Conservation (phyloP, 805 yeast genomes). For the Sugiyamaella chiloensis region DNA sequence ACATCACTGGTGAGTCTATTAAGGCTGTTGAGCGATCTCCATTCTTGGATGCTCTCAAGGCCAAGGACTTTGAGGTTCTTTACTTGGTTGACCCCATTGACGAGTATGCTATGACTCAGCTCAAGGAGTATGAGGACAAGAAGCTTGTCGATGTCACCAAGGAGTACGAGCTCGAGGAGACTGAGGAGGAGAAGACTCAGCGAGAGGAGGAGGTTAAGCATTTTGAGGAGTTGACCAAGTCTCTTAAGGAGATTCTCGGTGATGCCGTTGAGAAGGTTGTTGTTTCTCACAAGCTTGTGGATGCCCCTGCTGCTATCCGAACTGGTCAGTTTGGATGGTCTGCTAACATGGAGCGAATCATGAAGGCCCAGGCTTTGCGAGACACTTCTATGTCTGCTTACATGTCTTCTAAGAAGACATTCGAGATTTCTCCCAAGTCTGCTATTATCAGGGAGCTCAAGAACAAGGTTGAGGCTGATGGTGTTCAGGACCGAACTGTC, state of each 20-base stretch:
- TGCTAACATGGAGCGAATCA: conserved; percentile 99
- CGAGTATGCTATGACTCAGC: conserved; percentile 98
- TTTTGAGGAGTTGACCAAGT: conserved; percentile 90
- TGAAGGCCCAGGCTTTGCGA: conserved; percentile 99
- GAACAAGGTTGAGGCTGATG: conserved; percentile 94
- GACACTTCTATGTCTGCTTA: conserved; percentile 98
- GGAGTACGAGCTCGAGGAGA: conserved; percentile 94
- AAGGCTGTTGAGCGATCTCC: conserved; percentile 99
- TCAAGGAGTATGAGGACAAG: conserved; percentile 99
- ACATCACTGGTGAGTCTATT: conserved; percentile 97
- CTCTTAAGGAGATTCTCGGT: conserved; percentile 95
- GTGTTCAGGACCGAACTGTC: conserved; percentile 97
- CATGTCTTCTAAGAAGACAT: conserved; percentile 99
- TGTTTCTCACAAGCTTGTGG: conserved; percentile 94
- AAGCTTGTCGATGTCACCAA: conserved; percentile 97
- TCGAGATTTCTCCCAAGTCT: conserved; percentile 97
- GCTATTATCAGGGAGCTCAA: conserved; percentile 93
- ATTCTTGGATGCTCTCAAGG: conserved; percentile 97
- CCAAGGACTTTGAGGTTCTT: conserved; percentile 96
- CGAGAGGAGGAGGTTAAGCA: conserved; percentile 93
- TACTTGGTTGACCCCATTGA: conserved; percentile 99
- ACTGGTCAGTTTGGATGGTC: conserved; percentile 99
- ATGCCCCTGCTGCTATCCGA: conserved; percentile 99
- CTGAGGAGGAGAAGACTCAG: conserved; percentile 93
- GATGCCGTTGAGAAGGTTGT: conserved; percentile 99